These are phyloP conservation scores for Sporopachydermia cereana DNA, from an alignment of 1,139 yeast species.

Conservation along the genomic window DNA sequence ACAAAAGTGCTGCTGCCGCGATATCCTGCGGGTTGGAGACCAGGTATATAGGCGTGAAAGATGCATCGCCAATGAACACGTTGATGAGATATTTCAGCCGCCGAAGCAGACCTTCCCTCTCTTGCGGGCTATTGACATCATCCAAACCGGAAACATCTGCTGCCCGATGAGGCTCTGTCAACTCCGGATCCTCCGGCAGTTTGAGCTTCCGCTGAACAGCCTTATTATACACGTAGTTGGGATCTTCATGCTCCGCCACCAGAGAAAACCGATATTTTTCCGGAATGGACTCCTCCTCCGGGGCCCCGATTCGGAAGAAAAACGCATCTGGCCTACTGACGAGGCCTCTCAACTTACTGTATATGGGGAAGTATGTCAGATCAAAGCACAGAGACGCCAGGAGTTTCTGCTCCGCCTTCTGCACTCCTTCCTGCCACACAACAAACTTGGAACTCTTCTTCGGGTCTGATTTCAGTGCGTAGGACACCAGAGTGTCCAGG, in stretches of 20 bases:
- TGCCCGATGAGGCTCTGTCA: not conserved
- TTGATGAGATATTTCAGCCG: not conserved
- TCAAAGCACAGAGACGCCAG: conserved; percentile 3
- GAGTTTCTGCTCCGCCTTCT: conserved; percentile 1
- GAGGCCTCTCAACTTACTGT: not conserved
- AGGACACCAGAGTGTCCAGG: not conserved
- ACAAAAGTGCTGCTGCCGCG: not conserved
- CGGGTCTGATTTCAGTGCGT: not conserved
- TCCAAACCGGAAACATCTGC: not conserved
- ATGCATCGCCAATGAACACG: not conserved
- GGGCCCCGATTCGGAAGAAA: not conserved
- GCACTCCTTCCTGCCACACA: not conserved
- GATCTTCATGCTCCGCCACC: not conserved
- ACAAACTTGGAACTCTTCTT: not conserved
- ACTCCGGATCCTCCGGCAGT: not conserved
- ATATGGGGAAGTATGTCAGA: not conserved
- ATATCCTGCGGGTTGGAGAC: not conserved
- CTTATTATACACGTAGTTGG: not conserved
- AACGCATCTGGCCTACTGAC: not conserved
- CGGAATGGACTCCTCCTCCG: not conserved
- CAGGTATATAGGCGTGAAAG: not conserved
- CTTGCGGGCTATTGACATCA: not conserved
- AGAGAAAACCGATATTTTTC: not conserved
- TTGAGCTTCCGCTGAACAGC: not conserved
- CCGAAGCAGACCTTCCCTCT: not conserved